phyloP scores from a whole-genome alignment of 2,329 filamentous ascomycete genomes.

The Mycosphaerelloides madeirae region DNA sequence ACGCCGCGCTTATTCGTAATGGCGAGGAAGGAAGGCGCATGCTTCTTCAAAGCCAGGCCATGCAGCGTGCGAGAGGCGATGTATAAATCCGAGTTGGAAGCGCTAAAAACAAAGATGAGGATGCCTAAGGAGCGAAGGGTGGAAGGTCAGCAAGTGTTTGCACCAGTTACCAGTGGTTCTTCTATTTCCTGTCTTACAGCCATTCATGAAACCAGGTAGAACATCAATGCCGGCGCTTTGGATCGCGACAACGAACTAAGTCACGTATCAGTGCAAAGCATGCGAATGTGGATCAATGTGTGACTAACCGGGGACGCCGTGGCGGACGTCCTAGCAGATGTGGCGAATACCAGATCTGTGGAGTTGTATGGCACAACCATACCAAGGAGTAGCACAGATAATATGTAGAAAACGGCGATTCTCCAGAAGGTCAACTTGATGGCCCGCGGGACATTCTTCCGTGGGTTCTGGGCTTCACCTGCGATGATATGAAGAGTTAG shows the following conservation, averaged over 20 bases:
- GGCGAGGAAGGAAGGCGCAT: constrained; percentile 67
- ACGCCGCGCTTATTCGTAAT: constrained; percentile 68
- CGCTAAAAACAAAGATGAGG: constrained; percentile 70
- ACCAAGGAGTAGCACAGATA: constrained; percentile 69
- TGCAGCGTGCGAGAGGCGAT: constrained; percentile 57
- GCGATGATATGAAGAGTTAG: neutral
- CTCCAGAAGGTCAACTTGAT: constrained; percentile 79
- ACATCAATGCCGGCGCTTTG: constrained; percentile 56
- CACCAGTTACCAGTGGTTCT: too few species aligned
- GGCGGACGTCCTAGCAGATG: constrained; percentile 40
- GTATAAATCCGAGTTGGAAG: constrained; percentile 73
- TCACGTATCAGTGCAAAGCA: neutral
- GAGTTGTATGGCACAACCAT: constrained; percentile 73
- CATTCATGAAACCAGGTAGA: constrained; percentile 67
- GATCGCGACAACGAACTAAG: constrained; percentile 67
- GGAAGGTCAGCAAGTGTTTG: too few species aligned
- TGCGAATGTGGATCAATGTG: too few species aligned
- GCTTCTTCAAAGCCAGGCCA: constrained; percentile 65
- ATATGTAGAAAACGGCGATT: constrained; percentile 73
- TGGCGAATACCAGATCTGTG: constrained; percentile 54
- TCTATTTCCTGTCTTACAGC: too few species aligned
- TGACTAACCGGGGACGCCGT: constrained; percentile 53
- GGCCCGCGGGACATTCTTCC: constrained; percentile 67
- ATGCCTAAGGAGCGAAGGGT: too few species aligned
- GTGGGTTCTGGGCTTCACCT: constrained; percentile 63